These are phyloP conservation scores for Leishmania lainsoni DNA, from an alignment of 208 protist species.

Conservation along the genomic window DNA sequence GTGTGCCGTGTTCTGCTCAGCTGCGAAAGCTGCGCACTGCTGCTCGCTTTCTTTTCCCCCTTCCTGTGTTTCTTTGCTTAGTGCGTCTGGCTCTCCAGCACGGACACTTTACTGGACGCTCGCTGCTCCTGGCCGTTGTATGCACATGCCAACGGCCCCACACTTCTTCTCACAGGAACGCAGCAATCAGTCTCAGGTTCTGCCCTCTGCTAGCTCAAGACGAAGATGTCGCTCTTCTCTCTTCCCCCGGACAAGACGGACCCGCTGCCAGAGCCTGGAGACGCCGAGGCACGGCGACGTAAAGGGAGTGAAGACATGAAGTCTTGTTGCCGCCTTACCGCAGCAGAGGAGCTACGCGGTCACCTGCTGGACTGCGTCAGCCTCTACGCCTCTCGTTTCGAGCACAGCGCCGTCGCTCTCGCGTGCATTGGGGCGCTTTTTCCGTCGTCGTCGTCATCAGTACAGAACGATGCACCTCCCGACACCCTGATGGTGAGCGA, in stretches of 20 bases:
- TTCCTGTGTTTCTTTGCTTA: not conserved
- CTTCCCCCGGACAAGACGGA: not conserved
- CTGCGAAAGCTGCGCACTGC: not conserved
- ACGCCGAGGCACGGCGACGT: not conserved
- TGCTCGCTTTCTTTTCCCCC: not conserved
- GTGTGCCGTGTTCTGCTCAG: not conserved
- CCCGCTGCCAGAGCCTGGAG: not conserved
- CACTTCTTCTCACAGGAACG: not conserved
- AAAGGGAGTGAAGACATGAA: not conserved
- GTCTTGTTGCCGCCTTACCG: conserved; percentile 12
- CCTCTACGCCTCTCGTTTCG: conserved; percentile 36
- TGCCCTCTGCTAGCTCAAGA: not conserved
- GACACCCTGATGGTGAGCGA: not conserved
- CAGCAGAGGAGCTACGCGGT: conserved; percentile 44
- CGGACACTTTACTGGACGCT: not conserved
- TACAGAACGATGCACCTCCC: not conserved
- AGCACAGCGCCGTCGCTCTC: not conserved
- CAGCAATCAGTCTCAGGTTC: not conserved
- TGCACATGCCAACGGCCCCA: not conserved
- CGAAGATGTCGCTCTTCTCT: not conserved
- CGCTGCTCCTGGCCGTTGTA: not conserved
- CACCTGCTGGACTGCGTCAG: conserved; percentile 53
- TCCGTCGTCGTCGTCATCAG: not conserved
- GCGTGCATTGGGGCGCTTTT: not conserved
- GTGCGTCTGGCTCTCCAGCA: not conserved